Evolutionary conservation across 1,284 basidiomycete species (phyloP), one percentile per base, ranked within the genome.

Genomic region (Trichosporon sp.): DNA sequence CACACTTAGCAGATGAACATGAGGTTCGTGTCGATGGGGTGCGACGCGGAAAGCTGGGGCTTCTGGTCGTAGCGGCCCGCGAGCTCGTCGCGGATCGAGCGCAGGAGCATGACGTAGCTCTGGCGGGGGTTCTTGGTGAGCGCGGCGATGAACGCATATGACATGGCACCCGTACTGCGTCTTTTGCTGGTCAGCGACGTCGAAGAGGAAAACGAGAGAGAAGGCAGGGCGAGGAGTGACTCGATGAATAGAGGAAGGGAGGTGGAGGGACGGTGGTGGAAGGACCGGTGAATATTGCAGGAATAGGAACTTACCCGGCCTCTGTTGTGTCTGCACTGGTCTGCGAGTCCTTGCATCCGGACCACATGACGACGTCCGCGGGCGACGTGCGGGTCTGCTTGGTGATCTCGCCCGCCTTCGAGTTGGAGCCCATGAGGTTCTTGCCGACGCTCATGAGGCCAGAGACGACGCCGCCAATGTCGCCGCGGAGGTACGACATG

Each of bases 301-400:
- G 25, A 25, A 25, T 95, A 5, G 92, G 92, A 3, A 90, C 92
- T 65, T 87, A 85, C 1, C 93, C 93, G 4, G 87, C 87, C 81
- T 95, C 91, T 64, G 86, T 84, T 0, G 93, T 90, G 80, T 97
- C 95, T 3, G 94, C 94, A n/a, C 91, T 93, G 9, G 94, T 97
- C 82, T 96, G 93, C 23, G 88, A 87, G 81, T 97, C 94, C 77
- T 93, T 94, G 84, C 94, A 96, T 13, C 93, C 95, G 77, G 90
- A 91, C 88, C 89, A 94, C 75, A 82, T 78, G 68, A 83, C 77
- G 12, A 88, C 88, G 74, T 89, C 88, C 12, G 93, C 93, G 13
- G 90, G 87, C 75, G 91, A 92, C 1, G 92, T 91, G 78, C 87
- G 89, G 3, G 91, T 95, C 63, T 86, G 84, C 72, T 85, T 88